phyloP scores from a whole-genome alignment of 305 asterid genomes.

The Solanum chacoense region DNA sequence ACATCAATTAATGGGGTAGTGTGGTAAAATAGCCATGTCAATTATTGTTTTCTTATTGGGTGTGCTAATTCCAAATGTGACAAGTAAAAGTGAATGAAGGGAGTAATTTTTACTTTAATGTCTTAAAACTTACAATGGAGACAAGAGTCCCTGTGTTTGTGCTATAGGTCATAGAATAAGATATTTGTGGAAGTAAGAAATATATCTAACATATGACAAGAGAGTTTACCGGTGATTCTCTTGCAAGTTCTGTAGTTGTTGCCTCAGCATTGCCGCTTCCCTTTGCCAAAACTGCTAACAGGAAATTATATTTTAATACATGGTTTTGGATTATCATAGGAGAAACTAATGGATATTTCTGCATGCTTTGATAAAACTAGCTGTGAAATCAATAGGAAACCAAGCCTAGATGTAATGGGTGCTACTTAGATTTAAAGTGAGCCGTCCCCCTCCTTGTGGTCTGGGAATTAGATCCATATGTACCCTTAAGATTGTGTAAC shows the following conservation, averaged over 20 bases:
- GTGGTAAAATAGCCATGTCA: background rate
- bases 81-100: background rate
- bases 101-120: background rate
- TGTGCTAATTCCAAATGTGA: background rate
- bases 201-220: background rate
- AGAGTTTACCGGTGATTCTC: conserved; percentile 44
- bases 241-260: conserved; percentile 58
- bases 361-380: background rate
- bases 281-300: conserved; percentile 58
- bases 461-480: background rate
- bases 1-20: background rate
- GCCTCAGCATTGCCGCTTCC: conserved; percentile 52
- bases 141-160: background rate
- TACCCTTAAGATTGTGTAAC: background rate
- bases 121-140: background rate
- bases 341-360: background rate
- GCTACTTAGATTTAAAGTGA: background rate
- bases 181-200: background rate
- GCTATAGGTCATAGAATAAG: background rate
- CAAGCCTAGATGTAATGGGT: background rate
- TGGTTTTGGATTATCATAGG: background rate
- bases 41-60: background rate
- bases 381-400: background rate
- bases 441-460: background rate
- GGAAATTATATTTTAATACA: conserved; percentile 1